Evolutionary conservation across 768 basidiomycete species (phyloP), one percentile per base, ranked within the genome.

Genomic region (Tricholoma sp.): DNA sequence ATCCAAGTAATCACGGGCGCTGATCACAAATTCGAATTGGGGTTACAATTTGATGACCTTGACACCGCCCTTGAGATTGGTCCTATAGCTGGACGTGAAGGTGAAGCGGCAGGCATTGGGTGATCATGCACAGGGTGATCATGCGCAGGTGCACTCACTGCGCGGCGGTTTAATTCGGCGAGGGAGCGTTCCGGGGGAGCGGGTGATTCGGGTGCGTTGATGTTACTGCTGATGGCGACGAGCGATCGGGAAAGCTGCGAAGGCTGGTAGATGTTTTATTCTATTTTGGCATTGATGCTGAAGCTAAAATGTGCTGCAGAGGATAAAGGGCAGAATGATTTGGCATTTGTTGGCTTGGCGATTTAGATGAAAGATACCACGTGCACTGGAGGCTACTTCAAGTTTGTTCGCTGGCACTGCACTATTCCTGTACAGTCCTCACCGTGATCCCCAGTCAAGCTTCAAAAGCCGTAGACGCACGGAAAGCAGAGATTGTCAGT

Each of bases 391-490:
- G 70, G 97, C 94, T 8, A 94, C 94, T 8, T 69, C n/a, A n/a
- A n/a, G n/a, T n/a, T n/a, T 97, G 56, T 95, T 98, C 66, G 92
- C 96, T n/a, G 82, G 97, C 56, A 96, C 94, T 8, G 98, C 98
- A n/a, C n/a, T n/a, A n/a, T n/a, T n/a, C n/a, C n/a, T n/a, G n/a
- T n/a, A n/a, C 11, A 41, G 17, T 37, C 5, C 39, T 41, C 15
- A 41, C 17, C n/a, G n/a, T 17, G 39, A 41, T 12, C n/a, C 17
- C 39, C 15, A 41, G 89, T 66, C 75, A 82, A 66, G 83, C 77
- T 7, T 72, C 88, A 7, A 78, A 77, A 66, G 78, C 83, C 0
- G 89, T 94, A 18, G 75, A 83, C 51, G 77, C 81, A n/a, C 98
- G 96, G 96, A 87, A 85, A 63, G 64, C 72, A 66, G 86, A 87